A percentile compares a stretch with the other conserved stretches of the same genome.
Evolutionary conservation across 2,329 filamentous ascomycete genomes (phyloP).

Genomic region (Ploettnerulaceae sp.): DNA sequence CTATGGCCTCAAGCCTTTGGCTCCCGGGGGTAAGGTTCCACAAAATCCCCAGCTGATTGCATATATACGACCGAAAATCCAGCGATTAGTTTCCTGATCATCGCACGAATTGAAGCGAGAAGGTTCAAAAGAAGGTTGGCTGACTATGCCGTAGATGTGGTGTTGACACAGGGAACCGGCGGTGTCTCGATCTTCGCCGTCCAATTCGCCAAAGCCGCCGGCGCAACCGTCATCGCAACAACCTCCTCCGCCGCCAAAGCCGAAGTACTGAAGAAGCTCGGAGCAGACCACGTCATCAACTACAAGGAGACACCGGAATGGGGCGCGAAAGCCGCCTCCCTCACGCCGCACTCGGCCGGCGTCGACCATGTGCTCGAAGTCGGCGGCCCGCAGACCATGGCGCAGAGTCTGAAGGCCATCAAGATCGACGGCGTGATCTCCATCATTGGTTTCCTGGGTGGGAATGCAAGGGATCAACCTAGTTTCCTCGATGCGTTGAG

Average conservation of each 20-base stretch:
- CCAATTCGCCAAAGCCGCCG: conserved; percentile 39
- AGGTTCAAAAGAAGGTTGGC: no score
- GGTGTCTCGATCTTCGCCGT: conserved; percentile 38
- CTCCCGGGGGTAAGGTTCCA: no score
- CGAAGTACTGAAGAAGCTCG: conserved; percentile 36
- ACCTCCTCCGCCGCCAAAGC: conserved; percentile 38
- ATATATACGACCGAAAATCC: no score
- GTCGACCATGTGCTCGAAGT: conserved; percentile 43
- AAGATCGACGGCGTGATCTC: conserved; percentile 40
- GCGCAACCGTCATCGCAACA: conserved; percentile 40
- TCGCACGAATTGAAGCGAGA: no score
- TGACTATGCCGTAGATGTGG: no score
- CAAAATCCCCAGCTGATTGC: no score
- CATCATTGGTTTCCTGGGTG: conserved; percentile 38
- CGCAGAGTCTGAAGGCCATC: conserved; percentile 38
- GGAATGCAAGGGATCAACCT: conserved; percentile 23
- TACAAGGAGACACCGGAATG: conserved; percentile 39
- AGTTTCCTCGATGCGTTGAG: conserved; percentile 32
- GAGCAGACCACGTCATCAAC: conserved; percentile 42
- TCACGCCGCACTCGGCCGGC: conserved; percentile 36
- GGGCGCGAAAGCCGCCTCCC: conserved; percentile 36
- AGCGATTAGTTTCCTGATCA: no score
- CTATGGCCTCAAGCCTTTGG: conserved; percentile 41
- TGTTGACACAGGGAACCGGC: conserved; percentile 41
- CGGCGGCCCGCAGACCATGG: conserved; percentile 38